A percentile compares a stretch with the other conserved stretches of the same genome.
These are phyloP conservation scores for Austroboletus novae-zelandiae DNA, from an alignment of 1,284 basidiomycete genomes.

Conservation along the genomic window DNA sequence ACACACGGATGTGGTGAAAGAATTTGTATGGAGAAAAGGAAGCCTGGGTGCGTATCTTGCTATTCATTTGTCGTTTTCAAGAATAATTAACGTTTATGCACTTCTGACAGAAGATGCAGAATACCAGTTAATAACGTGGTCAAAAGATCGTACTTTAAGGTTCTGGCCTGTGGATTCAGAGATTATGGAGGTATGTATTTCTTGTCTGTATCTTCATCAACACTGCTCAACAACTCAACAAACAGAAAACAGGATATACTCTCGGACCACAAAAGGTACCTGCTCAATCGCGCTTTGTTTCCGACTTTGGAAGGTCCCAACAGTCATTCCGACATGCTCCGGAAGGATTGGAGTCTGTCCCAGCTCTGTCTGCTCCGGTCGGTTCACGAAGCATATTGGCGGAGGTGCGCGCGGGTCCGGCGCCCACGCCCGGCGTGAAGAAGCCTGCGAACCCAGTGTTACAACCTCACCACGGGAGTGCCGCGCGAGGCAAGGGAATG, in stretches of 20 bases:
- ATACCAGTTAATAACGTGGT: conserved; percentile 96
- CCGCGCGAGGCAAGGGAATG: conserved; percentile 35
- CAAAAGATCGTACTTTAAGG: conserved; percentile 88
- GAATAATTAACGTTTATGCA: neutral
- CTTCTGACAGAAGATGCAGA: conserved; percentile 55
- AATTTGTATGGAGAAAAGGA: conserved; percentile 93
- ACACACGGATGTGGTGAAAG: conserved; percentile 92
- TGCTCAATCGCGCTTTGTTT: conserved; percentile 30
- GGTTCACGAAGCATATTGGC: conserved; percentile 65
- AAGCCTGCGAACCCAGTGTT: conserved; percentile 35
- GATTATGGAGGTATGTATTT: conserved; percentile 54
- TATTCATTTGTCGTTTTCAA: too few species aligned
- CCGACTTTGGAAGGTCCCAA: conserved; percentile 15
- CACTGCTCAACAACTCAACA: neutral
- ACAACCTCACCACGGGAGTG: conserved; percentile 35
- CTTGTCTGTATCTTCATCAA: neutral
- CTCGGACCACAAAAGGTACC: conserved; percentile 13
- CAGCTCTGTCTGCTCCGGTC: conserved; percentile 61
- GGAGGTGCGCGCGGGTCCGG: conserved; percentile 59
- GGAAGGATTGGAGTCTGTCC: conserved; percentile 33
- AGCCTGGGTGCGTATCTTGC: conserved; percentile 43
- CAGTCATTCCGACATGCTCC: conserved; percentile 53
- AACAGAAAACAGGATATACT: conserved; percentile 45
- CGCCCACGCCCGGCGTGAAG: conserved; percentile 28
- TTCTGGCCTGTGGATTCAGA: conserved; percentile 87